Conservation (phyloP, 345 rosid genomes). For the Excoecaria agallocha region DNA sequence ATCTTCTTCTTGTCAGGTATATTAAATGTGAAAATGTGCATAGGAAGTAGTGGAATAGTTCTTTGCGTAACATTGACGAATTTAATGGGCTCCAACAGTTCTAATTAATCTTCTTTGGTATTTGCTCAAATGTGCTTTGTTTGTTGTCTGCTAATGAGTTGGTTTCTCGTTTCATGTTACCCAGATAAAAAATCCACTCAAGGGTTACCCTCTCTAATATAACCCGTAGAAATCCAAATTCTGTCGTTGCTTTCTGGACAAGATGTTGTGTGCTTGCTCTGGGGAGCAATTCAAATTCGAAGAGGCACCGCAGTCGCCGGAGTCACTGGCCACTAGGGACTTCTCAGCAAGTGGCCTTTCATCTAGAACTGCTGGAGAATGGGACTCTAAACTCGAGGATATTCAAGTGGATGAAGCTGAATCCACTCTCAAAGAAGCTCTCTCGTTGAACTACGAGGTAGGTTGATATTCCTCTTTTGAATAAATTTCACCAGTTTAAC, state of each 20-base stretch:
- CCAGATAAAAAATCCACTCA: not conserved
- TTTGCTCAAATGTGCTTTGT: not conserved
- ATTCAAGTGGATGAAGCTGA: conserved; percentile 89
- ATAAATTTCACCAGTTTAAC: not conserved
- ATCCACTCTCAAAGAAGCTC: conserved; percentile 93
- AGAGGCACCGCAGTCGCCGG: conserved; percentile 86
- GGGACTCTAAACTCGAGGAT: conserved; percentile 81
- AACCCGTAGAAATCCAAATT: not conserved
- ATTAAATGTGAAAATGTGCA: not conserved
- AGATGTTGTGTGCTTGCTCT: conserved; percentile 96
- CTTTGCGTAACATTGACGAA: not conserved
- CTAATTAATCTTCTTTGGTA: not conserved
- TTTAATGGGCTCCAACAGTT: not conserved
- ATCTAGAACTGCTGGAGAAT: conserved; percentile 63
- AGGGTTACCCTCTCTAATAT: not conserved
- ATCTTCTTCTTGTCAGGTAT: not conserved
- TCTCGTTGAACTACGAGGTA: conserved; percentile 95
- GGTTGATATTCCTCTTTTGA: conserved; percentile 9
- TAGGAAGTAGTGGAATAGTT: not conserved
- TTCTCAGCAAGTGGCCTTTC: conserved; percentile 87
- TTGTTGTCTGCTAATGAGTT: not conserved
- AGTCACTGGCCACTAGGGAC: conserved; percentile 87
- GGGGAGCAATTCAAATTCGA: conserved; percentile 91
- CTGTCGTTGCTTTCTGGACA: conserved; percentile 10
- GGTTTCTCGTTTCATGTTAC: not conserved